These are phyloP conservation scores for Penicillium turbatum DNA, from an alignment of 495 filamentous ascomycete genomes.

Conservation along the genomic window DNA sequence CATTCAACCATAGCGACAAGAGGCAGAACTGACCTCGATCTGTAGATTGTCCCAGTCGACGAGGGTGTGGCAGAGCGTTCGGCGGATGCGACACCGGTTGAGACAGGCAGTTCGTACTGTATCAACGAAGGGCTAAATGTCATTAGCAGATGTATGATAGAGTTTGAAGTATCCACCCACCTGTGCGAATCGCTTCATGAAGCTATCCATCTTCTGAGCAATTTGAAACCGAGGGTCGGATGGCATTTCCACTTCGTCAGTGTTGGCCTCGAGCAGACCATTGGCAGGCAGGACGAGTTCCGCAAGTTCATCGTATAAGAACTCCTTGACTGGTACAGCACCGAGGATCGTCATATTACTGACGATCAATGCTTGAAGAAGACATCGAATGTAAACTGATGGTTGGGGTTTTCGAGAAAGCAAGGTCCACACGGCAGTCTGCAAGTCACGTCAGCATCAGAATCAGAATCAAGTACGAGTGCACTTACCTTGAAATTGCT, in stretches of 20 bases:
- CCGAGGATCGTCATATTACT: slow-evolving; percentile 63
- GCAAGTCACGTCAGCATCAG: slow-evolving; percentile 31
- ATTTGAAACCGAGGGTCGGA: slow-evolving; percentile 74
- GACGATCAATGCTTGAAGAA: slow-evolving; percentile 74
- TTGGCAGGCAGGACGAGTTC: slow-evolving; percentile 70
- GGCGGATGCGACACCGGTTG: slow-evolving; percentile 81
- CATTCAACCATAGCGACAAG: not conserved
- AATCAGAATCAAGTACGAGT: slow-evolving; percentile 8
- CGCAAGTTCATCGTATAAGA: slow-evolving; percentile 75
- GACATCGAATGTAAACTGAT: slow-evolving; percentile 74
- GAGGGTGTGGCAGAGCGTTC: slow-evolving; percentile 76
- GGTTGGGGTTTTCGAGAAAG: slow-evolving; percentile 78
- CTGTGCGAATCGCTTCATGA: slow-evolving; percentile 66
- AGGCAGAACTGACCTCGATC: slow-evolving; percentile 51
- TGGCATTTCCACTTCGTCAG: slow-evolving; percentile 70
- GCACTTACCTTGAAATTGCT: slow-evolving; percentile 53
- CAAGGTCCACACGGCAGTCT: slow-evolving; percentile 59
- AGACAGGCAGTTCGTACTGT: slow-evolving; percentile 78
- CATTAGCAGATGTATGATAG: slow-evolving; percentile 11
- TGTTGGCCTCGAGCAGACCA: slow-evolving; percentile 64
- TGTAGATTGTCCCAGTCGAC: slow-evolving; percentile 83
- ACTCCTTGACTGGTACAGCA: slow-evolving; percentile 60
- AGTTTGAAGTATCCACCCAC: slow-evolving; percentile 25
- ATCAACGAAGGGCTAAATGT: slow-evolving; percentile 68
- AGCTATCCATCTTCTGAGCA: slow-evolving; percentile 71